Evolutionary conservation across 306 rosid genomes (phyloP).

Genomic region (Quercus glauca): DNA sequence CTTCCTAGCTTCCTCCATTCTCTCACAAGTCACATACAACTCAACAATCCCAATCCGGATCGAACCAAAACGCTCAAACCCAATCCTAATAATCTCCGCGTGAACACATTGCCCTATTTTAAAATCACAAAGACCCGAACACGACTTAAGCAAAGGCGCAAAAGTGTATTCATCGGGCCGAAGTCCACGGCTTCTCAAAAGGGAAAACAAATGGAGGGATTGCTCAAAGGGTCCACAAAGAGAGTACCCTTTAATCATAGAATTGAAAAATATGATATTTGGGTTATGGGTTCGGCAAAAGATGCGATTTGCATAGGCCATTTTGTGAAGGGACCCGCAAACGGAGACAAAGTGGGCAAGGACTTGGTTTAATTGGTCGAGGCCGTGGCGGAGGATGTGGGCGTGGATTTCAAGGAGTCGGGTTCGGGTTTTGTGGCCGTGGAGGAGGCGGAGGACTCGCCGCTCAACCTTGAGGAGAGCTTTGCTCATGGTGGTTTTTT

Average conservation of each 20-base stretch:
- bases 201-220: slow-evolving; percentile 44
- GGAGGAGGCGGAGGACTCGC: slow-evolving; percentile 65
- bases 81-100: slow-evolving; percentile 35
- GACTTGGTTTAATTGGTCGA: slow-evolving; percentile 68
- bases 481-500: slow-evolving; percentile 38
- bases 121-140: slow-evolving; percentile 42
- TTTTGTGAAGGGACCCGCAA: slow-evolving; percentile 39
- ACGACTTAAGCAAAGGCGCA: slow-evolving; percentile 59
- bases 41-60: slow-evolving; percentile 55
- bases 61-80: slow-evolving; percentile 41
- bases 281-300: slow-evolving; percentile 50
- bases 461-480: slow-evolving; percentile 42
- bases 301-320: slow-evolving; percentile 53
- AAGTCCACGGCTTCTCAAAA: slow-evolving; percentile 42
- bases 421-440: slow-evolving; percentile 47
- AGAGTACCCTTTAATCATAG: slow-evolving; percentile 76
- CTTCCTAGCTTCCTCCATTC: slow-evolving; percentile 50
- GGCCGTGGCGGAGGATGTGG: slow-evolving; percentile 72
- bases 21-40: slow-evolving; percentile 40
- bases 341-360: slow-evolving; percentile 75
- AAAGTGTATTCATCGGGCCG: slow-evolving; percentile 59
- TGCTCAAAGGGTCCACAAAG: slow-evolving; percentile 46
- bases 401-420: slow-evolving; percentile 65
- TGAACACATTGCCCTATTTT: slow-evolving; percentile 52
- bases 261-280: slow-evolving; percentile 64